phyloP scores from a whole-genome alignment of 106 monocot species.

The Gastrodia elata region DNA sequence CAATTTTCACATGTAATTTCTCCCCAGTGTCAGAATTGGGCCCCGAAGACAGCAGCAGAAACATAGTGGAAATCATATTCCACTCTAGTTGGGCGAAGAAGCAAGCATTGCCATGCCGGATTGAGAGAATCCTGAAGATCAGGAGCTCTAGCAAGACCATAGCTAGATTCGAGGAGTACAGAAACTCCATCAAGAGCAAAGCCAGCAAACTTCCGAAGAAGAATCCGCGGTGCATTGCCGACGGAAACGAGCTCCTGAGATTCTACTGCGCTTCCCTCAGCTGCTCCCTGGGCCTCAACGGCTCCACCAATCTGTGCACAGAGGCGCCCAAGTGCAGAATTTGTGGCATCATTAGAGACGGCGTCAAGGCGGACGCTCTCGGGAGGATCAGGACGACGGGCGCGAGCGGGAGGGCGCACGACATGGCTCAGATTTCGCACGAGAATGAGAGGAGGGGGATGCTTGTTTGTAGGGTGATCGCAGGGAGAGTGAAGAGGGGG shows the following conservation, averaged over 20 bases:
- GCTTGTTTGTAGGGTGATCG: constrained; percentile 88
- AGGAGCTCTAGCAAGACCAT: constrained; percentile 58
- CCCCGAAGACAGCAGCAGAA: constrained; percentile 65
- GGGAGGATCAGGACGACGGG: constrained; percentile 60
- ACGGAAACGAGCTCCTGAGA: constrained; percentile 83
- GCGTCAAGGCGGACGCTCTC: constrained; percentile 34
- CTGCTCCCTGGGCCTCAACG: constrained; percentile 51
- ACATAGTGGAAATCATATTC: constrained; percentile 91
- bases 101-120: constrained; percentile 36
- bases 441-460: constrained; percentile 55
- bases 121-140: constrained; percentile 74
- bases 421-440: constrained; percentile 10
- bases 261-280: constrained; percentile 50
- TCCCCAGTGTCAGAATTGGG: constrained; percentile 75
- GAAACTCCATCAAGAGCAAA: constrained; percentile 47
- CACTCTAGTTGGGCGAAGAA: constrained; percentile 85
- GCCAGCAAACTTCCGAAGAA: constrained; percentile 47
- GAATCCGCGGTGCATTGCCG: constrained; percentile 74
- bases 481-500: constrained; percentile 62
- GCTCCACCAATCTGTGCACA: constrained; percentile 38
- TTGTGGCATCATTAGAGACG: constrained; percentile 70
- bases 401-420: constrained; percentile 68
- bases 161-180: constrained; percentile 54
- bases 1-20: too few species aligned
- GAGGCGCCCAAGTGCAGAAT: constrained; percentile 29